These are phyloP conservation scores for Syncephalastrum racemosum DNA, from an alignment of 371 early-diverging fungal species.

Conservation along the genomic window DNA sequence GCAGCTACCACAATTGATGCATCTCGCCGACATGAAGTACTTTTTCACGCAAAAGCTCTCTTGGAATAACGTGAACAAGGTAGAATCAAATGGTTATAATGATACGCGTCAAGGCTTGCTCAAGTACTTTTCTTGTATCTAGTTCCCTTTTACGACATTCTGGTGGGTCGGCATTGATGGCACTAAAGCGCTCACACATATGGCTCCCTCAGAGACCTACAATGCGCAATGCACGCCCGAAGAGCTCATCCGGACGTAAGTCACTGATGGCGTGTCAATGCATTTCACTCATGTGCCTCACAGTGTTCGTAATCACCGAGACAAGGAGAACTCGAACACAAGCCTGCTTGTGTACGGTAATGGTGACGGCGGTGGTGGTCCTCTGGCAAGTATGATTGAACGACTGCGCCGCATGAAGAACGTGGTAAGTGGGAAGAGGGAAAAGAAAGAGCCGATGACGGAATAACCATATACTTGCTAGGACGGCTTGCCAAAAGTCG, in stretches of 20 bases:
- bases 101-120: no score
- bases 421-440: constrained; percentile 42
- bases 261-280: constrained; percentile 23
- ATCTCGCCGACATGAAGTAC: constrained; percentile 80
- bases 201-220: constrained; percentile 82
- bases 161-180: constrained; percentile 80
- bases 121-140: background rate
- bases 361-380: constrained; percentile 98
- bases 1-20: constrained; percentile 88
- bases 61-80: constrained; percentile 97
- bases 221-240: constrained; percentile 18
- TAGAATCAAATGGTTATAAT: constrained; percentile 7
- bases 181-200: constrained; percentile 73
- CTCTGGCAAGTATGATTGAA: constrained; percentile 83
- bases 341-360: constrained; percentile 89
- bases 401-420: constrained; percentile 74
- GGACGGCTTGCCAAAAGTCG: constrained; percentile 79
- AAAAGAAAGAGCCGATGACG: constrained; percentile 2
- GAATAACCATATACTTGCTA: constrained; percentile 10
- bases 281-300: background rate
- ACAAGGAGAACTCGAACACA: constrained; percentile 57
- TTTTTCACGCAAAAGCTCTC: constrained; percentile 98
- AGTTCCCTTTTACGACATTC: constrained; percentile 94
- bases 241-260: constrained; percentile 23
- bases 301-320: constrained; percentile 43